Evolutionary conservation across 2,329 filamentous ascomycete species (phyloP), one percentile per base, ranked within the genome.

Genomic region (Xylariaceae sp.): DNA sequence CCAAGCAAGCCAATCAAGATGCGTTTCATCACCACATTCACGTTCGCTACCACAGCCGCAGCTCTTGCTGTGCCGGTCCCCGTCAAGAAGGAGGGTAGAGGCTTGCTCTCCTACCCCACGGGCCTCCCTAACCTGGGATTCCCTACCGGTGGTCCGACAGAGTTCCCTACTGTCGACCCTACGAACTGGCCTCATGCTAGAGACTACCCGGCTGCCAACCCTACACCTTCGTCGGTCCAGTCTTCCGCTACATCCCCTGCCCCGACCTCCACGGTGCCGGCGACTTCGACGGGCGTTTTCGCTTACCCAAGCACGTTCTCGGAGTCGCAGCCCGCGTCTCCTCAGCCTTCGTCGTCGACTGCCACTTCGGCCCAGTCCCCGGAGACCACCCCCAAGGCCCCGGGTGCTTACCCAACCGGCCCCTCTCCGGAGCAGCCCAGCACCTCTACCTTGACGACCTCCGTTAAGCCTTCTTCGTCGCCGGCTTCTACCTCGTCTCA

Each of bases 41-140:
- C 60, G 47, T 43, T 62, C 42, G 50, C 55, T 57, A 54, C 60
- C 42, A 51, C 52, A 18, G 60, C 60, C 47, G 52, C 52, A 18
- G 60, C 57, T 46, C 50, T 60, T 26, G 60, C 60, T 49, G 60
- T 52, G 19, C 60, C 60, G 14, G 57, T 56, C 54, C 45, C 19
- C 9, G 29, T 37, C 20, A 29, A 44, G 40, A 44, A 44, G 49
- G 40, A 26, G 45, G 20, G n/a, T 23, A 19, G 42, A 20, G 16
- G 44, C 52, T 19, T 46, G 10, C 3, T 42, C 6, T 12, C 19
- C 43, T 44, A 44, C 43, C 43, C 43, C 10, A 26, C 19, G 7
- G 43, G 43, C 14, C 32, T 37, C 23, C 23, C n/a, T n/a, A n/a
- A n/a, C n/a, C n/a, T n/a, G n/a, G n/a, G n/a, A n/a, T n/a, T n/a